Evolutionary conservation across 352 stramenopile species (phyloP), one percentile per base, ranked within the genome.

Genomic region (Phytophthora pini): DNA sequence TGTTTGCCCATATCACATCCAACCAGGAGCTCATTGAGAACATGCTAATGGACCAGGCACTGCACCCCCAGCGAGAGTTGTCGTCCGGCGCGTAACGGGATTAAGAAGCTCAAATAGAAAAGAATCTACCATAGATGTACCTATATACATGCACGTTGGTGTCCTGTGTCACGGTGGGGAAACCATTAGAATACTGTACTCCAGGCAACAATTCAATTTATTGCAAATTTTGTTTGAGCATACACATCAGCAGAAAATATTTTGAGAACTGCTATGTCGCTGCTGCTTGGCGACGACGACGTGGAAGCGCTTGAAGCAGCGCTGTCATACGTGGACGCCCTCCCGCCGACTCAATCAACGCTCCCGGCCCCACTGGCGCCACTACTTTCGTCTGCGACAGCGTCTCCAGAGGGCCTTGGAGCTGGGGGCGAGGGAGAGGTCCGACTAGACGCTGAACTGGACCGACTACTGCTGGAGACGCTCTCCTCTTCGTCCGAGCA

Each of bases 21-120:
- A 76, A 65, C 49, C 63, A 76, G 39, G 59, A 80, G 32, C 56
- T 77, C 31, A 77, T 80, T 39, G 72, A 80, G 45, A 76, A 77
- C 38, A 66, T 76, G 46, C 45, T 80, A 10, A 69, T 80, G 56
- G 68, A 80, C 47, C 72, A 76, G 24, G 68, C 72, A 4, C 48
- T 80, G 12, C 44, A 61, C 5, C 43, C 31, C 12, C 53, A 22
- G 5, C 36, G 7, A 48, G 15, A 48, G 24, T 49, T 52, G 36
- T 11, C 15, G 5, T 51, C 47, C 36, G 49, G 46, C 39, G 8
- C 31, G 27, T 36, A 24, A 66, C 40, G 22, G 15, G 3, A 4
- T 51, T 32, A 15, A 50, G 34, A 27, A 38, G 22, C 38, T 24
- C 20, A n/a, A 58, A 48, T 58, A 49, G 36, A 57, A 48, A 36